Base-by-base conservation (phyloP, 768 basidiomycete species). In the Lactarius hengduanensis region DNA sequence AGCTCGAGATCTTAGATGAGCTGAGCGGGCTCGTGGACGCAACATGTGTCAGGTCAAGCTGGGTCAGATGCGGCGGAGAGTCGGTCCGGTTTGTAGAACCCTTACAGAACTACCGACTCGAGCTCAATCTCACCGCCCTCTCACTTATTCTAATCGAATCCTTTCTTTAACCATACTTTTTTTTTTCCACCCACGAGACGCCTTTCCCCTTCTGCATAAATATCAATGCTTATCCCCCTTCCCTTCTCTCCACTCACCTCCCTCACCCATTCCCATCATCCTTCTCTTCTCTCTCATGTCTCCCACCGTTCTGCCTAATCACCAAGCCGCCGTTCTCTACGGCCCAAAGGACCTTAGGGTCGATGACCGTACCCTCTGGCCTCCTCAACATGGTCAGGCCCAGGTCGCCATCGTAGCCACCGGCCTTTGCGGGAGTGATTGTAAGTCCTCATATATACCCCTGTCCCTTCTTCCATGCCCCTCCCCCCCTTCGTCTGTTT, bases 361-460 rank as follows among this genome's bases (percentile, higher is more conserved):
- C 73, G 92, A 94, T 73, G 78, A 88, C 47, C 87, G 94, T 70
- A 81, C 83, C 55, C 76, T 90, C 69, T 88, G 86, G 81, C 83
- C 88, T 0, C 96, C 95, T 28, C 80, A 81, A 22, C 77, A 82
- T 28, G 86, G 86, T 71, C 84, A 93, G 38, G 93, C 85, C 54
- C 92, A 95, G 79, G 86, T 98, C 74, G 82, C 85, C 66, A 81
- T 96, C 68, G 80, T 82, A 63, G 80, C 91, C 50, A 98, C 96
- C 4, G 96, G 96, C 66, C 85, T 98, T 61, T 98, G 96, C 72
- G 96, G 96, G 66, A 87, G 86, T 64, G 92, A 93, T 77, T 76
- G 91, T 89, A 71, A 73, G 86, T 82, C 60, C 50, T 26, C 50
- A 2, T 13, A 4, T 5, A 5, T 26, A 26, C 50, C n/a, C 50